Base-by-base conservation (phyloP, 352 stramenopile genomes). In the Achlya hypogyna region DNA sequence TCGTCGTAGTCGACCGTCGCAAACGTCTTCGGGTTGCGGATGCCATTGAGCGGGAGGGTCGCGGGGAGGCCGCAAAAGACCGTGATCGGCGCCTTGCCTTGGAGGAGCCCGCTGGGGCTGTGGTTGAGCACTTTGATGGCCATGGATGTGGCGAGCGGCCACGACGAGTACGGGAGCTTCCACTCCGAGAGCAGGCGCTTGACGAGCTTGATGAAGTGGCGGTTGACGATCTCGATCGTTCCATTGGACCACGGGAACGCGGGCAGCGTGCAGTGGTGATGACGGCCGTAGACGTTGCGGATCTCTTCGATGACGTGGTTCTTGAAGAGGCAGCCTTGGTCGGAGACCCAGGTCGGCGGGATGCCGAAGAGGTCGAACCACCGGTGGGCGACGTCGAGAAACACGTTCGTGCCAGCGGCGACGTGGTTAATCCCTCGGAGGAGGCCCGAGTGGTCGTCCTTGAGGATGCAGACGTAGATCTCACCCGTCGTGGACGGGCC, bases 401-500 rank as follows among this genome's bases (percentile, higher is more conserved):
- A 49, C 18, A 22, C 42, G 22, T 49, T 22, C 18, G 42, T 49
- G 22, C 22, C 42, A 49, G 42, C 42, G 18, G 42, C 42, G n/a
- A 49, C 22, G 42, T 49, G 42, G 42, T 49, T 49, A 20, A n/a
- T 49, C 18, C 18, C 42, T 49, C 22, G 42, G n/a, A 49, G 18
- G 42, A 49, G 42, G n/a, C 42, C 42, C 18, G 18, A 43, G 18
- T 38, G 23, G 18, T 58, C 51, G 28, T 49, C 42, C 28, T 58
- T 58, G 23, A 58, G 28, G 51, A 1, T 49, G n/a, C 42, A 49
- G 18, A 49, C 42, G 42, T 49, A 49, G 18, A 18, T 18, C 34
- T 3, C 14, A 70, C 62, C n/a, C 66, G 35, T 25, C 66, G 35
- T 10, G 67, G 67, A 34, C 53, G 27, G 8, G 23, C 16, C 0